Base-by-base conservation (phyloP, 176 grass and related monocot species). In the Avena atlantica region DNA sequence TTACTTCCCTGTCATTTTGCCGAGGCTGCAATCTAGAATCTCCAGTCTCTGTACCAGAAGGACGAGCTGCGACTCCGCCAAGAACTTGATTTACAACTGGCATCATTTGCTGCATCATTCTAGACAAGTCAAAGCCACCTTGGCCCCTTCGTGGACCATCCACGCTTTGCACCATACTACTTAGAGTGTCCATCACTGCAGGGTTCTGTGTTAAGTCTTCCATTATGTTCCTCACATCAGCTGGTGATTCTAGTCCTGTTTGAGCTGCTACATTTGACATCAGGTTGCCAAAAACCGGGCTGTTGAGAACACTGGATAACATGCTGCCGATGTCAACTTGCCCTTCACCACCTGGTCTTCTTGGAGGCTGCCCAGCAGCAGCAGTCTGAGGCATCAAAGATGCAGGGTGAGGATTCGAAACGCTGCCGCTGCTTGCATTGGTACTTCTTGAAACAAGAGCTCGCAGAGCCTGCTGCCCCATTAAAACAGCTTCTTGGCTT, bases 41-140 rank as follows among this genome's bases (percentile, higher is more conserved):
- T 49, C 9, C 73, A 74, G 37, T 79, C 79, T 80, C 87, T 70
- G 86, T 78, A 49, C 76, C 78, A 58, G 31, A 76, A 65, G 77
- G 55, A 52, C 1, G 59, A 44, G 82, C 73, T 59, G 84, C 76
- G 3, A 76, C 85, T 67, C 91, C 85, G 17, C 90, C 92, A 88
- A 98, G 74, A 86, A 88, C 94, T 88, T 95, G 94, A 3, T 92
- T 92, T 65, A 98, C 92, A 84, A 96, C 80, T 5, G 97, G 94
- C 97, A 98, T 91, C 92, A 98, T 91, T 85, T 98, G 90, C 49
- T 96, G 94, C 81, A 96, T 89, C 93, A 98, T 94, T 84, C 93
- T 91, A 69, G 97, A 94, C 76, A 98, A 84, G 81, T 90, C 92
- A 47, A 98, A 73, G 27, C 93, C 90, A 91, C 90, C 85, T 86